Percentiles rank a stretch among this genome's conserved stretches.
These are phyloP conservation scores for Vaccinium macrocarpon DNA, from an alignment of 148 eudicot species.

Conservation along the genomic window DNA sequence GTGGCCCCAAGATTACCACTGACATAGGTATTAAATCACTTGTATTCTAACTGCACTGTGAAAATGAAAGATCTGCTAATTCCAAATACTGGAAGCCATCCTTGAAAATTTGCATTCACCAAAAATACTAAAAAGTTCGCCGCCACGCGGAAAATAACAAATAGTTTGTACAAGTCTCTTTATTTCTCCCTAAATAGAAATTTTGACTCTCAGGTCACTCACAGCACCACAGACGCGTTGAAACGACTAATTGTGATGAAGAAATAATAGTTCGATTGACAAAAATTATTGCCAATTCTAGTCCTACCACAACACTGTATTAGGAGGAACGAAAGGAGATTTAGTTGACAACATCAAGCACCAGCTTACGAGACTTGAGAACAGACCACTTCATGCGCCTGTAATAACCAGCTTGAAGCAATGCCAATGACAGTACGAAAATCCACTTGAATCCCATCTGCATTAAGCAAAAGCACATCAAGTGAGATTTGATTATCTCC, in stretches of 20 bases:
- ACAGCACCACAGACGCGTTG: background rate
- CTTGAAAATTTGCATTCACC: background rate
- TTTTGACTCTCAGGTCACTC: constrained; percentile 1
- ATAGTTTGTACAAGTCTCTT: constrained; percentile 5
- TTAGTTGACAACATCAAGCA: constrained; percentile 90
- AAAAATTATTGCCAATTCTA: constrained; percentile 19
- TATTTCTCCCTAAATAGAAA: constrained; percentile 12
- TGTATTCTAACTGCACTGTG: background rate
- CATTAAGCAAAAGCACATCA: constrained; percentile 12
- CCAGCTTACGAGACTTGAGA: constrained; percentile 82
- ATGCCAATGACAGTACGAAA: constrained; percentile 84
- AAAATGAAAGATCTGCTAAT: background rate
- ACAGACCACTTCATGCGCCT: constrained; percentile 98
- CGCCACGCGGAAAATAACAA: background rate
- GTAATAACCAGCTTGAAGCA: constrained; percentile 96
- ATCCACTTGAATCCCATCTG: constrained; percentile 99
- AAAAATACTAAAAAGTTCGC: background rate
- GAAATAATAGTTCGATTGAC: background rate
- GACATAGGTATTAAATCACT: background rate
- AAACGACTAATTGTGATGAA: background rate
- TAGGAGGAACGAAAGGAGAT: background rate
- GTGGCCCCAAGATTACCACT: too few relatives aligned
- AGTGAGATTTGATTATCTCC: background rate
- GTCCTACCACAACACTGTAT: constrained; percentile 10
- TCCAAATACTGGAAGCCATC: background rate